These are phyloP conservation scores for Cystoisospora suis DNA, from an alignment of 169 alveolate genomes.

Conservation along the genomic window DNA sequence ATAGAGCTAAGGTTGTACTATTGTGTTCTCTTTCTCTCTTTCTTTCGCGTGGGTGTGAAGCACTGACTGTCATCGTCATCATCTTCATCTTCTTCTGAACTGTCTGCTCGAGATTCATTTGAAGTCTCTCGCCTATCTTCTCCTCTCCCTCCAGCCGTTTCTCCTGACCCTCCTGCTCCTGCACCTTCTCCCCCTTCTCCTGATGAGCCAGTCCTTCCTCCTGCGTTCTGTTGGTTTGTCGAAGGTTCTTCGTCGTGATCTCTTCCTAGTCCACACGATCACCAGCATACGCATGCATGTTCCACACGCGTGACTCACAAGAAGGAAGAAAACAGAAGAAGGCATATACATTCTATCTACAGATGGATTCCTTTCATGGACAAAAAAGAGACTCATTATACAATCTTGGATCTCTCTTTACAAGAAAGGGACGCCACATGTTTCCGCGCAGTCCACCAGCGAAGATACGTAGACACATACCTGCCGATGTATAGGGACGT, in stretches of 20 bases:
- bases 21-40: no score
- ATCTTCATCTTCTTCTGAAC: constrained; percentile 36
- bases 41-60: no score
- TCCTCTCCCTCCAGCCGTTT: neutral
- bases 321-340: neutral
- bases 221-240: neutral
- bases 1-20: no score
- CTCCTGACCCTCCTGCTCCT: neutral
- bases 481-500: no score
- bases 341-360: neutral
- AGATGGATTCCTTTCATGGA: no score
- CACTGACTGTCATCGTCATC: neutral
- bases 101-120: neutral
- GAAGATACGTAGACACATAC: no score
- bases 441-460: no score
- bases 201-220: neutral
- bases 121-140: neutral
- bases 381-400: no score
- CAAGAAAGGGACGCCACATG: no score
- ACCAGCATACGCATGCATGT: no score
- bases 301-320: neutral
- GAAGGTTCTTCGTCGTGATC: constrained; percentile 43
- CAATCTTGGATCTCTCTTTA: no score
- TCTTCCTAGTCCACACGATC: constrained; percentile 15
- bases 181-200: constrained; percentile 49